Percentiles rank a stretch among this genome's conserved stretches.
phyloP scores from a whole-genome alignment of 148 eudicot species.

The Camellia granthamiana region DNA sequence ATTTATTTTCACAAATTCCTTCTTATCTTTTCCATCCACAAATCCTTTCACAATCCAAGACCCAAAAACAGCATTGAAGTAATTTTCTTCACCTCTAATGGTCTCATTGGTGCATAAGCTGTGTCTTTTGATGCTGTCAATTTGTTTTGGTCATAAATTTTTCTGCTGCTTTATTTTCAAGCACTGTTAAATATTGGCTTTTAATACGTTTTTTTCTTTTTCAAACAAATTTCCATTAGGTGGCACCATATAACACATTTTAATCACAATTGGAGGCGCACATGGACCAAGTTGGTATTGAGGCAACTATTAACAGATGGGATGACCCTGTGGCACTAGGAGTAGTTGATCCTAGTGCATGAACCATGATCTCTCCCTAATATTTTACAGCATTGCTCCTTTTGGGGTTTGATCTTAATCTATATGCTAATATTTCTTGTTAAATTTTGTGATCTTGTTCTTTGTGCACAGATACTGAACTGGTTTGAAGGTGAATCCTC shows the following conservation, averaged over 20 bases:
- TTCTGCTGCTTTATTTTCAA: background rate
- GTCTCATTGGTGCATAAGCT: too few relatives aligned
- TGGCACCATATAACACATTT: slow-evolving; percentile 90
- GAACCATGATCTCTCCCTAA: too few relatives aligned
- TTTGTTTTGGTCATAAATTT: background rate
- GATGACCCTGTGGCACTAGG: slow-evolving; percentile 85
- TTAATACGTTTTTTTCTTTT: background rate
- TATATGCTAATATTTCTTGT: background rate
- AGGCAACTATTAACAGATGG: slow-evolving; percentile 79
- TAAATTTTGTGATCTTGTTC: background rate
- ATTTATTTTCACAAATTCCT: too few relatives aligned
- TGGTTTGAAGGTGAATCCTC: slow-evolving; percentile 73
- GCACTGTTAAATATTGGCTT: background rate
- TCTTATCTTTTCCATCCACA: too few relatives aligned
- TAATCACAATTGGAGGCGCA: slow-evolving; percentile 94
- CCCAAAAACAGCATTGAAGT: too few relatives aligned
- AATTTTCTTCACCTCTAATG: too few relatives aligned
- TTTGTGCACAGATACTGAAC: slow-evolving; percentile 67
- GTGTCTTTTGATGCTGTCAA: background rate
- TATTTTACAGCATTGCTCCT: too few relatives aligned
- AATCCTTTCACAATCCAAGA: too few relatives aligned
- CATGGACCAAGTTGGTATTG: slow-evolving; percentile 79
- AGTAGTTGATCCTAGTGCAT: slow-evolving; percentile 59
- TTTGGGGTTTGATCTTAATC: background rate
- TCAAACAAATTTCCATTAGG: slow-evolving; percentile 38